Conservation (phyloP, 2,329 filamentous ascomycete genomes). For the Elsinoe fawcettii region DNA sequence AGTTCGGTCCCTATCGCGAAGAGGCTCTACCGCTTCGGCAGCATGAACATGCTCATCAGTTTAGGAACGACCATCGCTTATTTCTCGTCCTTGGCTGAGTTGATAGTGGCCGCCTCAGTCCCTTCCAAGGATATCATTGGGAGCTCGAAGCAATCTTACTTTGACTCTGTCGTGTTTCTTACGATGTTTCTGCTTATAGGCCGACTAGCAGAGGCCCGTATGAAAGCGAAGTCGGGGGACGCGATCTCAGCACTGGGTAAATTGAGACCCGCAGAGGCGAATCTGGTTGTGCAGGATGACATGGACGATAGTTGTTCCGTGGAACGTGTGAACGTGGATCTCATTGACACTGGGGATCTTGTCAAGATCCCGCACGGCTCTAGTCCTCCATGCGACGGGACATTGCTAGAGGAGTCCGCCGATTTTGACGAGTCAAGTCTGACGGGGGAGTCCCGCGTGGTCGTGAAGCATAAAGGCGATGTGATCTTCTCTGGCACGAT, state of each 20-base stretch:
- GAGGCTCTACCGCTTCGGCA: constrained; percentile 84
- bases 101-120: constrained; percentile 53
- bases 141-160: constrained; percentile 49
- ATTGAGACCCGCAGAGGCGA: constrained; percentile 67
- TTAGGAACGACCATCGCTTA: constrained; percentile 84
- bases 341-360: constrained; percentile 48
- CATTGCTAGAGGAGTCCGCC: constrained; percentile 49
- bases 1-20: constrained; percentile 65
- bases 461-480: constrained; percentile 57
- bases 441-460: constrained; percentile 66
- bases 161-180: constrained; percentile 86
- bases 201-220: constrained; percentile 77
- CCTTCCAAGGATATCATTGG: constrained; percentile 24
- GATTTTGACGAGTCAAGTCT: constrained; percentile 84
- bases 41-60: constrained; percentile 92
- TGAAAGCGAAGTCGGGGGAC: constrained; percentile 82
- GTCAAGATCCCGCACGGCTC: constrained; percentile 70
- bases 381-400: constrained; percentile 78
- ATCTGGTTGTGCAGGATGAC: constrained; percentile 50
- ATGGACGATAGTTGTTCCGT: constrained; percentile 43
- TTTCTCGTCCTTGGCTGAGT: constrained; percentile 68
- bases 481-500: constrained; percentile 65
- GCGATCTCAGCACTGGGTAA: constrained; percentile 73
- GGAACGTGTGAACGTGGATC: too few species aligned
- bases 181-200: constrained; percentile 75